These are phyloP conservation scores for Wallacemonas sp. DNA, from an alignment of 208 protist genomes.

Conservation along the genomic window DNA sequence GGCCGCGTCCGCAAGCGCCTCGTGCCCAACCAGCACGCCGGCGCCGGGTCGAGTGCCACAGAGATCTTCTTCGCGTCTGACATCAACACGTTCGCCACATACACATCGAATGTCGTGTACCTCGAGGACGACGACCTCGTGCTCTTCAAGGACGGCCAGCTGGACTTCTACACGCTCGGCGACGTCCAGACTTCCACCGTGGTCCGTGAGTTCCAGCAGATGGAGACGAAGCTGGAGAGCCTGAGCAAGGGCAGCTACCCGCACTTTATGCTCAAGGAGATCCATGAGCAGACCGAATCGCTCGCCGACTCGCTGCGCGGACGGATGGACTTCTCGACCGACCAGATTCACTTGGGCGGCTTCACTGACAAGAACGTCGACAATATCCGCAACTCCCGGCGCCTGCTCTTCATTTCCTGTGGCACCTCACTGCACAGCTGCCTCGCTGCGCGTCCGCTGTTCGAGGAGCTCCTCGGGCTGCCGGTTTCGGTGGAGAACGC, in stretches of 20 bases:
- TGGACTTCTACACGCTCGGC: constrained; percentile 57
- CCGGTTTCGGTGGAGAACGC: constrained; percentile 91
- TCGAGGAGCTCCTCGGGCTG: constrained; percentile 93
- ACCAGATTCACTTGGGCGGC: constrained; percentile 85
- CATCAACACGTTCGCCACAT: constrained; percentile 91
- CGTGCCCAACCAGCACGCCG: not conserved
- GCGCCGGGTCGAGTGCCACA: constrained; percentile 11
- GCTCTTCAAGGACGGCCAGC: constrained; percentile 53
- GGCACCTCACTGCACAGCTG: constrained; percentile 94
- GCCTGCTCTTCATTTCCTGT: constrained; percentile 95
- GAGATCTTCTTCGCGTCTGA: constrained; percentile 96
- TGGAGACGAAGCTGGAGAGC: constrained; percentile 85
- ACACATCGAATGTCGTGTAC: constrained; percentile 94
- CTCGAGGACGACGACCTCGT: constrained; percentile 95
- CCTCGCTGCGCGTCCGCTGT: constrained; percentile 81
- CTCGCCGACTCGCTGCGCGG: constrained; percentile 92
- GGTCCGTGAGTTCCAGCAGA: constrained; percentile 50
- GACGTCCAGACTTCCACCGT: constrained; percentile 23
- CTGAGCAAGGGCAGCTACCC: constrained; percentile 92
- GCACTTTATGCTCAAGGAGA: constrained; percentile 98
- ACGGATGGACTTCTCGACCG: constrained; percentile 81
- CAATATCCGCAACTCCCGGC: constrained; percentile 50
- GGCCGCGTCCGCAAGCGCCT: constrained; percentile 20
- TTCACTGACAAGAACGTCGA: constrained; percentile 52
- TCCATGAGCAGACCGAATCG: constrained; percentile 95